Evolutionary conservation across 2,329 filamentous ascomycete species (phyloP), one percentile per base, ranked within the genome.

Genomic region (Orbilia blumenaviensis): DNA sequence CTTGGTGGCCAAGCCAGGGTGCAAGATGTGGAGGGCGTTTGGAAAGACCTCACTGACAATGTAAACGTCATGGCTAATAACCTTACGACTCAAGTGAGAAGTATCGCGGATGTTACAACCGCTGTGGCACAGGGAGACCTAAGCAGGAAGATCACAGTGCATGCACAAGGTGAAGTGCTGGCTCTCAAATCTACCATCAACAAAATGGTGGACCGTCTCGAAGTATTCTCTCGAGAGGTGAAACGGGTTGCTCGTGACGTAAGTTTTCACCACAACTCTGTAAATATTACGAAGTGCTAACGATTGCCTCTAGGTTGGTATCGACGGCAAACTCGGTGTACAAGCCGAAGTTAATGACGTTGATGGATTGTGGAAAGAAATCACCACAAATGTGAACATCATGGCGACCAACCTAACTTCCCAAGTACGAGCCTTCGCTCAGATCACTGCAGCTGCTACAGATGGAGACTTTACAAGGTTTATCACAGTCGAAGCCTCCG

Each of bases 311-410:
- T 58, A 73, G 63, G 69, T 77, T 27, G 94, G 94, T 79, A 94
- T 98, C 62, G 95, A 98, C 81, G 94, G 94, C 78, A 98, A 97
- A 85, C 97, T 99, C 92, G 94, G 94, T 80, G 94, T 94, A 16
- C 95, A 99, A 83, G 95, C 94, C 77, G 94, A 97, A 82, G 92
- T 97, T 60, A 92, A 93, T 78, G 94, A 94, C 72, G 90, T 98
- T 73, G 93, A 94, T 80, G 94, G 94, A 78, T 89, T 94, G 66
- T 99, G 94, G 95, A 97, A 97, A 82, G 94, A 99, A 83, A 98
- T 99, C 80, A 98, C 95, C 0, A 94, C 93, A 63, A 93, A 97
- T 82, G 93, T 97, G 83, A 97, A 97, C 83, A 97, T 92, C 56
- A 81, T 81, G 79, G 85, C 84, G 32, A 87, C 91, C 80, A 92